These are phyloP conservation scores for Auriscalpium vulgare DNA, from an alignment of 768 basidiomycete species.

Conservation along the genomic window DNA sequence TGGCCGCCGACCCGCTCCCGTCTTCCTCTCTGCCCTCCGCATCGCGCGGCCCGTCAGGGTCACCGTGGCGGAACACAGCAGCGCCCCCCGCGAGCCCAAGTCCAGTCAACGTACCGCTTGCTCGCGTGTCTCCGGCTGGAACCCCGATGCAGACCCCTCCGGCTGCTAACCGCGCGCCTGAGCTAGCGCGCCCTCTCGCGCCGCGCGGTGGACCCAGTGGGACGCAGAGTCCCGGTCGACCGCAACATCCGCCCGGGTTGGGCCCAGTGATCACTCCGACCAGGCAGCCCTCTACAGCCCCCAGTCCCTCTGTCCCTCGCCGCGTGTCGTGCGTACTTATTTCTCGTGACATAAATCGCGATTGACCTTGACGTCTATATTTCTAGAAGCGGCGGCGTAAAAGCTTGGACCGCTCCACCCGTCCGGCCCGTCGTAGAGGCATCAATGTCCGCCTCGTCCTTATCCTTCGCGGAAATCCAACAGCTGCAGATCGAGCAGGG, in stretches of 20 bases:
- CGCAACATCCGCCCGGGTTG: conserved; percentile 30
- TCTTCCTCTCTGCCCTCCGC: background rate
- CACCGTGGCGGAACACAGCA: conserved; percentile 6
- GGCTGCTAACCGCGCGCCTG: conserved; percentile 11
- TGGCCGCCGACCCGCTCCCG: background rate
- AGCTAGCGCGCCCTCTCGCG: background rate
- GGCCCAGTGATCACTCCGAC: conserved; percentile 63
- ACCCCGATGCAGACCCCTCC: conserved; percentile 20
- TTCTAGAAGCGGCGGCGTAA: conserved; percentile 25
- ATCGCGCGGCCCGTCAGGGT: background rate
- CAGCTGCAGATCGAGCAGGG: conserved; percentile 59
- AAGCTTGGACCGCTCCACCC: conserved; percentile 61
- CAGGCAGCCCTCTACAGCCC: conserved; percentile 30
- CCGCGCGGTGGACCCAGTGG: background rate
- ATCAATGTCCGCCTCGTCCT: conserved; percentile 17
- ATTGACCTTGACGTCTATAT: background rate
- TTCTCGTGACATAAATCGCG: background rate
- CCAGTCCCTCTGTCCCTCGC: conserved; percentile 26
- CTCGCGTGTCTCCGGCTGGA: conserved; percentile 5
- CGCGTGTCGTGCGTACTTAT: conserved; percentile 40
- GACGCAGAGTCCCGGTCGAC: conserved; percentile 4
- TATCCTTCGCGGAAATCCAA: conserved; percentile 84
- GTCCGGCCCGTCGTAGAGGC: conserved; percentile 37
- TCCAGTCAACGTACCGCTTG: conserved; percentile 9
- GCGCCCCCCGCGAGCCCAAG: background rate